These are phyloP conservation scores for Fusarium domesticum DNA, from an alignment of 2,329 filamentous ascomycete species.

Conservation along the genomic window DNA sequence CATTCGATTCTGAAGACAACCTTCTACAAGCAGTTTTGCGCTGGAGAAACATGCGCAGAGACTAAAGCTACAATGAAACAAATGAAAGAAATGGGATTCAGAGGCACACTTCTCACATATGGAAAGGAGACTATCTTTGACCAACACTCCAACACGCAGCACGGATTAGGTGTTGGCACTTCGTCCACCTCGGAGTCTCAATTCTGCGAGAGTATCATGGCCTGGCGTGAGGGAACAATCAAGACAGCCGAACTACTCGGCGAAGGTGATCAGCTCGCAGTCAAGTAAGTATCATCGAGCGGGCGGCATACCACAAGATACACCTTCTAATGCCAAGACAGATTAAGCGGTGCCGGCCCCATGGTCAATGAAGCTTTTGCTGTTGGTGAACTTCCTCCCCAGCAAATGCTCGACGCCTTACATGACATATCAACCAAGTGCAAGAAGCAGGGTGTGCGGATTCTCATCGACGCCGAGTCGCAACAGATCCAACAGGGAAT, in stretches of 20 bases:
- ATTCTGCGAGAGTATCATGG: conserved; percentile 36
- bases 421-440: conserved; percentile 39
- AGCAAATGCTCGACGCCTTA: conserved; percentile 42
- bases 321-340: conserved; percentile 10
- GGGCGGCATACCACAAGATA: too few species aligned
- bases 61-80: conserved; percentile 42
- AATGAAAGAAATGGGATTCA: conserved; percentile 49
- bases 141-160: conserved; percentile 29
- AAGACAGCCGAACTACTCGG: conserved; percentile 33
- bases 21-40: conserved; percentile 56
- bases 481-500: conserved; percentile 44
- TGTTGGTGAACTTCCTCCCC: conserved; percentile 33
- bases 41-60: conserved; percentile 47
- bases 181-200: conserved; percentile 41
- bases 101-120: conserved; percentile 56
- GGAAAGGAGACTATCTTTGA: conserved; percentile 45
- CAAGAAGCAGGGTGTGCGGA: conserved; percentile 38
- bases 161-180: conserved; percentile 29
- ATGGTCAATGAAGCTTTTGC: conserved; percentile 39
- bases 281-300: conserved; percentile 38
- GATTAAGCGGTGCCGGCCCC: conserved; percentile 42
- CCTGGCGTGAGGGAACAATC: conserved; percentile 34
- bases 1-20: conserved; percentile 48
- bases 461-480: conserved; percentile 47
- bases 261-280: conserved; percentile 36